Base-by-base conservation (phyloP, 2,329 filamentous ascomycete genomes). In the Aspergillus fumigatiaffinis region DNA sequence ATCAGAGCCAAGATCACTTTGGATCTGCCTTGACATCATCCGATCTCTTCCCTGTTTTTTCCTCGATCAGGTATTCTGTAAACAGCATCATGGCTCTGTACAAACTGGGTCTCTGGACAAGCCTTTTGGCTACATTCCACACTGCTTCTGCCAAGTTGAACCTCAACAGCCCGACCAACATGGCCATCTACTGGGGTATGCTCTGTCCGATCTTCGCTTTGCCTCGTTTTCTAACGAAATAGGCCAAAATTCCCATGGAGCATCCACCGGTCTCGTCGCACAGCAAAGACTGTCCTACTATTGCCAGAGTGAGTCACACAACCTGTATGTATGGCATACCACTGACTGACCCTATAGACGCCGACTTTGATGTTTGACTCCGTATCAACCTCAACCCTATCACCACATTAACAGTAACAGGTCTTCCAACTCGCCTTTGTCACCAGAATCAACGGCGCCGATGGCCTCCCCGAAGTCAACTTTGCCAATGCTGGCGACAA, bases 361-460 rank as follows among this genome's bases (percentile, higher is more conserved):
- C 56, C 7, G 62, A 66, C 38, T 68, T 70, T 35, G 68, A 70
- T 56, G 67, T 68, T 50, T 21, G 0, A 52, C 17, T 12, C 52
- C 26, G 2, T 35, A 35, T 35, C 32, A 14, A 35, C 4, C 29
- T 32, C 4, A 32, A 4, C 10, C 12, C 32, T 14, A 6, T 1
- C 0, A 4, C 51, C 17, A 46, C 32, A 28, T 41, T 68, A 9
- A 54, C 54, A 44, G 8, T 28, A 56, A 6, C 57, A 85, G 79
- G 81, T 88, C 57, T 85, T 90, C 52, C 82, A 84, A 1, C 66
- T 90, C 51, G 80, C 86, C 1, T 90, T 90, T 66, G 66, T 89
- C 56, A 80, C 81, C 52, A 78, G 77, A 51, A 81, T 90, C 60
- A 80, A 76, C 47, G 80, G 79, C 14, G 76, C 77, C 3, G 78